These are phyloP conservation scores for Globisporangium lucens DNA, from an alignment of 352 stramenopile species.

Conservation along the genomic window DNA sequence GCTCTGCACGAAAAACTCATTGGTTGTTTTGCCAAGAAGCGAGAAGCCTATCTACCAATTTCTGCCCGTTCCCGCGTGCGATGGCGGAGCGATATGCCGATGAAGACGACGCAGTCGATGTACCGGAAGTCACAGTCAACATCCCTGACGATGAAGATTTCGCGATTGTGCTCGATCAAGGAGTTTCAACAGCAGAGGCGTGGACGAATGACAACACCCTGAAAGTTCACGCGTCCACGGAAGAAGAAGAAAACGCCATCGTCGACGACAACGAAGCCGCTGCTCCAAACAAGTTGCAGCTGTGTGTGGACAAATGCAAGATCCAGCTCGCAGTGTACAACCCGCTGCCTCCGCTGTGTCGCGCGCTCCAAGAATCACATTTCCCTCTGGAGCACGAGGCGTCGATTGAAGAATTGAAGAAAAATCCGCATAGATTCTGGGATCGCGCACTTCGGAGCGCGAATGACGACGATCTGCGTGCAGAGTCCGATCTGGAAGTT, in stretches of 20 bases:
- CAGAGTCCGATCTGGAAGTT: background rate
- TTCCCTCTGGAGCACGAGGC: background rate
- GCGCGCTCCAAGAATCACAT: constrained; percentile 18
- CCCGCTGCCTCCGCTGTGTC: constrained; percentile 15
- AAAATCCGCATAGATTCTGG: background rate
- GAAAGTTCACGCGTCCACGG: background rate
- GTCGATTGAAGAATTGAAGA: background rate
- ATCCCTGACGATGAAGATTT: constrained; percentile 11
- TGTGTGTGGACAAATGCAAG: constrained; percentile 8
- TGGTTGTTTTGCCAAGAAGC: background rate
- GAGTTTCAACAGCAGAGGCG: background rate
- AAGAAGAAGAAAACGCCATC: background rate
- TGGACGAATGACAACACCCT: background rate
- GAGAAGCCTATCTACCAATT: background rate
- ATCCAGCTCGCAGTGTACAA: constrained; percentile 20
- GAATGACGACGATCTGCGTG: constrained; percentile 2
- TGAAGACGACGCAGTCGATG: background rate
- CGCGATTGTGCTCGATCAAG: background rate
- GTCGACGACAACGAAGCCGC: background rate
- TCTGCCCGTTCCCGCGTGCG: background rate
- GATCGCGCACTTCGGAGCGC: background rate
- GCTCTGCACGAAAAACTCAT: background rate
- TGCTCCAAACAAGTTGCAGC: background rate
- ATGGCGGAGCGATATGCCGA: background rate
- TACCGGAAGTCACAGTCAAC: background rate